These are phyloP conservation scores for Tolypocladium tropicale DNA, from an alignment of 2,329 filamentous ascomycete species.

Conservation along the genomic window DNA sequence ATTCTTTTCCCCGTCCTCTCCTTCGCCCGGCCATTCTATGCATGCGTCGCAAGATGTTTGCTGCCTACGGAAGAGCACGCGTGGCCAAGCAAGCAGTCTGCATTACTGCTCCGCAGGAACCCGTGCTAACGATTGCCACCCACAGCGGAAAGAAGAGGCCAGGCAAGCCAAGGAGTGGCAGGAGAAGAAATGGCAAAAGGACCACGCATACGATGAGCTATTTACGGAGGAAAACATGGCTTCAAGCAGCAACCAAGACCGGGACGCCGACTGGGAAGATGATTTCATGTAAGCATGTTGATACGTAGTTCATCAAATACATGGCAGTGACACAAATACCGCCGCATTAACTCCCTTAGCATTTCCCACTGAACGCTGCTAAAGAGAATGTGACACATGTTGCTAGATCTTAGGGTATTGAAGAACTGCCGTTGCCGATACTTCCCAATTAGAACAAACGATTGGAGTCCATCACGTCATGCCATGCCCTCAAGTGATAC, in stretches of 20 bases:
- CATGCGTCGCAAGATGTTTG: slow-evolving; percentile 1
- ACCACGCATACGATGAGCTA: slow-evolving; percentile 94
- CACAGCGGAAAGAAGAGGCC: slow-evolving; percentile 66
- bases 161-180: slow-evolving; percentile 67
- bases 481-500: slow-evolving; percentile 14
- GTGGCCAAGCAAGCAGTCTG: neutral
- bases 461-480: neutral
- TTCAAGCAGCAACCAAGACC: slow-evolving; percentile 73
- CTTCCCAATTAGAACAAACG: neutral
- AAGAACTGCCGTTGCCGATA: neutral
- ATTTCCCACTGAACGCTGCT: neutral
- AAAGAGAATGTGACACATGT: neutral
- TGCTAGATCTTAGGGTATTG: neutral
- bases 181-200: slow-evolving; percentile 87
- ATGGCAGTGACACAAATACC: neutral
- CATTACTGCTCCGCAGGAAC: neutral
- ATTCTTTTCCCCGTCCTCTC: no score
- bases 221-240: slow-evolving; percentile 76
- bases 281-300: slow-evolving; percentile 68
- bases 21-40: neutral
- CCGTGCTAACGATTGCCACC: neutral
- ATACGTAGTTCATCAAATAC: neutral
- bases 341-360: neutral
- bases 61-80: neutral
- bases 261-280: slow-evolving; percentile 67